A percentile compares a stretch with the other conserved stretches of the same genome.
Evolutionary conservation across 768 basidiomycete species (phyloP).

Genomic region (Pulveroboletus sp.): DNA sequence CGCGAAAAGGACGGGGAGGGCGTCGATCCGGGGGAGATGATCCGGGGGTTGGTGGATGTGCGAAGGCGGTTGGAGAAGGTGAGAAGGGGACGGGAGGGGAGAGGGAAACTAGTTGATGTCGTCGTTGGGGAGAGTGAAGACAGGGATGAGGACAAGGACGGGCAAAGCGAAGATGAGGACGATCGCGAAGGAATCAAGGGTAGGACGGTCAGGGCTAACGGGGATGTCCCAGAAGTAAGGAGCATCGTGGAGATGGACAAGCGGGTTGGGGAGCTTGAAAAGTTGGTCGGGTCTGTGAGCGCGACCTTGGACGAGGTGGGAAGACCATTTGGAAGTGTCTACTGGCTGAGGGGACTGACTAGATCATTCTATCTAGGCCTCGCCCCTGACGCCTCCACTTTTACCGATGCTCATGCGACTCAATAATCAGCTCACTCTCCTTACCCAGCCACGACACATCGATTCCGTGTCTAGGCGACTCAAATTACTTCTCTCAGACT

Average conservation of each 20-base stretch:
- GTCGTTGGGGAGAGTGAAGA: slow-evolving; percentile 36
- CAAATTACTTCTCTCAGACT: slow-evolving; percentile 87
- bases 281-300: slow-evolving; percentile 75
- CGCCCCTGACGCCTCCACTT: slow-evolving; percentile 75
- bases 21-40: slow-evolving; percentile 69
- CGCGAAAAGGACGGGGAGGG: slow-evolving; percentile 46
- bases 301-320: slow-evolving; percentile 75
- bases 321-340: background rate
- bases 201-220: background rate
- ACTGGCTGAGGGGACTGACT: background rate
- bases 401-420: slow-evolving; percentile 76
- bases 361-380: slow-evolving; percentile 40
- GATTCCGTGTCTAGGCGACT: slow-evolving; percentile 92
- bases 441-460: slow-evolving; percentile 93
- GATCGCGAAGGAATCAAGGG: background rate
- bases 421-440: slow-evolving; percentile 77
- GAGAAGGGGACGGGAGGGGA: slow-evolving; percentile 57
- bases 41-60: slow-evolving; percentile 74
- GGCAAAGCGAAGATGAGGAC: background rate
- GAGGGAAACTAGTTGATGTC: slow-evolving; percentile 57
- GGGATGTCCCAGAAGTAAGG: slow-evolving; percentile 38
- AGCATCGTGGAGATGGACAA: slow-evolving; percentile 72
- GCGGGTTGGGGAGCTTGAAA: slow-evolving; percentile 80
- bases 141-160: background rate
- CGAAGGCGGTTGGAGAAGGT: slow-evolving; percentile 65